Percentiles rank a stretch among this genome's conserved stretches.
These are phyloP conservation scores for Ganoderma resinaceum DNA, from an alignment of 1,284 basidiomycete genomes.

Conservation along the genomic window DNA sequence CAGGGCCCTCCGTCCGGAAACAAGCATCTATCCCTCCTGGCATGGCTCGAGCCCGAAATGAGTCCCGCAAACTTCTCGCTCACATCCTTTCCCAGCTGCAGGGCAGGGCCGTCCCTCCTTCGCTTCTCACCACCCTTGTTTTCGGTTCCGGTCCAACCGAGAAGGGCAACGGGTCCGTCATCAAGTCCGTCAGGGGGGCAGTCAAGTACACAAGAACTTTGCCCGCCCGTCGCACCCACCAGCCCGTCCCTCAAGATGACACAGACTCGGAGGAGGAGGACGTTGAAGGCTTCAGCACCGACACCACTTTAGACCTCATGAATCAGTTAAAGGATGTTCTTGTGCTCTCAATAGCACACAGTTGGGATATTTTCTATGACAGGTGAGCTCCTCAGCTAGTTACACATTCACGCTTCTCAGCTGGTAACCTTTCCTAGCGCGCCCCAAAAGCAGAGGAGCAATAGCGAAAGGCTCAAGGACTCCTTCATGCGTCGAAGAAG, in stretches of 20 bases:
- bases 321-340: constrained; percentile 67
- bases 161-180: constrained; percentile 48
- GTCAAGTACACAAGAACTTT: constrained; percentile 46
- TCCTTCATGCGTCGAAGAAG: constrained; percentile 30
- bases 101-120: constrained; percentile 57
- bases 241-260: constrained; percentile 42
- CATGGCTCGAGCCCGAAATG: constrained; percentile 52
- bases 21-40: constrained; percentile 35
- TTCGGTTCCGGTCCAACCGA: constrained; percentile 32
- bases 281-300: constrained; percentile 57
- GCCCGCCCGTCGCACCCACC: constrained; percentile 31
- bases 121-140: constrained; percentile 51
- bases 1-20: not conserved
- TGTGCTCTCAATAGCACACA: constrained; percentile 57
- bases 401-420: not conserved
- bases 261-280: constrained; percentile 59
- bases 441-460: constrained; percentile 23
- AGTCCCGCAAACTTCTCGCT: constrained; percentile 64
- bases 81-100: constrained; percentile 66
- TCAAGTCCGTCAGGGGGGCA: constrained; percentile 53
- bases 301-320: constrained; percentile 67
- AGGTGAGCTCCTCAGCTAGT: constrained; percentile 45
- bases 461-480: constrained; percentile 26
- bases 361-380: constrained; percentile 62
- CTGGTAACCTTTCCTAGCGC: constrained; percentile 10